Conservation (phyloP, 768 basidiomycete species). For the Pholiota microspora region DNA sequence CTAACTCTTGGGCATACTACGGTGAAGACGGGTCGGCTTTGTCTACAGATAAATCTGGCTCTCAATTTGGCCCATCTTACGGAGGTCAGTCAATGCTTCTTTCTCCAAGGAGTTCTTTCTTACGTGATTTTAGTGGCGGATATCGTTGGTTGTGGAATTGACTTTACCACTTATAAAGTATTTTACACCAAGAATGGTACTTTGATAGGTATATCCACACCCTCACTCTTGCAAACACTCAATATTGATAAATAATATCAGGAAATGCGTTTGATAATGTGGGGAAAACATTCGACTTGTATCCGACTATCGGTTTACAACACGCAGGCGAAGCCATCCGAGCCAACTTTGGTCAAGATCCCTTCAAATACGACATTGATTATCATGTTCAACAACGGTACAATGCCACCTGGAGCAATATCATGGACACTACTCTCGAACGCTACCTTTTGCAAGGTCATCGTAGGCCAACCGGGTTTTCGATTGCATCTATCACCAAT, state of each 20-base stretch:
- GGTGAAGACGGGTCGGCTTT: constrained; percentile 86
- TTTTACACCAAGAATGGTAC: constrained; percentile 92
- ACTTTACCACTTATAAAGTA: constrained; percentile 74
- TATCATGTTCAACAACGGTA: constrained; percentile 75
- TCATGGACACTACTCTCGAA: constrained; percentile 56
- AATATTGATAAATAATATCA: constrained; percentile 20
- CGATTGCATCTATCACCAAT: constrained; percentile 23
- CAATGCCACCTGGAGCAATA: constrained; percentile 62
- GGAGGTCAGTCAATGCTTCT: constrained; percentile 57
- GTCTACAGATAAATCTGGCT: constrained; percentile 69
- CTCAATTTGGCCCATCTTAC: constrained; percentile 75
- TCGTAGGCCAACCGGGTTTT: constrained; percentile 18
- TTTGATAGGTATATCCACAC: constrained; percentile 49
- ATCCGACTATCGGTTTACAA: constrained; percentile 87
- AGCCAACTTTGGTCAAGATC: constrained; percentile 85
- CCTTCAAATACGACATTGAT: constrained; percentile 91
- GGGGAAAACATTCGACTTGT: constrained; percentile 63
- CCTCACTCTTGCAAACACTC: no score
- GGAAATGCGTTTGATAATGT: constrained; percentile 73
- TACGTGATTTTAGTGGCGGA: constrained; percentile 63
- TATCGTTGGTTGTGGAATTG: constrained; percentile 88
- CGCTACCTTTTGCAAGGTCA: constrained; percentile 29
- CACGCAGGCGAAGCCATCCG: constrained; percentile 75
- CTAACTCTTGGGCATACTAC: constrained; percentile 88
- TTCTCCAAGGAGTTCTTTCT: neutral